These are phyloP conservation scores for Rosa lucieae DNA, from an alignment of 306 rosid genomes.

Conservation along the genomic window DNA sequence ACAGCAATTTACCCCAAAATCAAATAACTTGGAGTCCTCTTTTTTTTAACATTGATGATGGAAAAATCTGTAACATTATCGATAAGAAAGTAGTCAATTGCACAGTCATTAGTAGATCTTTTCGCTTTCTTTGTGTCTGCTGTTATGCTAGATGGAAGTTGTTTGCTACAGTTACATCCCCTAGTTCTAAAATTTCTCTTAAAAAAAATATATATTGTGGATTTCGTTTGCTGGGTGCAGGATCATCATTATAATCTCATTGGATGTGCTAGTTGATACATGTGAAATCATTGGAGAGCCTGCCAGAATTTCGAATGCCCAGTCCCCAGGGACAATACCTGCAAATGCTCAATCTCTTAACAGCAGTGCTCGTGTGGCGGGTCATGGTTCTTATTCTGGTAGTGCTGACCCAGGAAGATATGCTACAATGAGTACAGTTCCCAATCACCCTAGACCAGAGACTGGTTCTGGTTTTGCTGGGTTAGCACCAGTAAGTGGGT, in stretches of 20 bases:
- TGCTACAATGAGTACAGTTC: conserved; percentile 37
- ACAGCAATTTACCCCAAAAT: background rate
- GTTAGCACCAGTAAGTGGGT: conserved; percentile 36
- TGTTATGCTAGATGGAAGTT: background rate
- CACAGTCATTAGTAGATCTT: background rate
- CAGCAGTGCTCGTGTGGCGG: conserved; percentile 27
- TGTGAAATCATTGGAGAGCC: conserved; percentile 73
- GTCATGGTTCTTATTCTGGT: conserved; percentile 39
- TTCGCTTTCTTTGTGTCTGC: background rate
- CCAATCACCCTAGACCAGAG: conserved; percentile 28
- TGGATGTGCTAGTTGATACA: conserved; percentile 56
- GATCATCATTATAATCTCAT: conserved; percentile 64
- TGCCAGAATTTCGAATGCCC: conserved; percentile 23
- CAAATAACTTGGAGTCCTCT: background rate
- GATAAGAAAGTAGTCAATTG: background rate
- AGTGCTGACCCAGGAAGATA: conserved; percentile 43
- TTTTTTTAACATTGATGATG: background rate
- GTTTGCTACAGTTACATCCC: background rate
- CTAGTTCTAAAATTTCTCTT: background rate
- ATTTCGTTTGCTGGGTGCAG: conserved; percentile 39
- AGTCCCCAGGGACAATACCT: conserved; percentile 31
- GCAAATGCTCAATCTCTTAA: conserved; percentile 43
- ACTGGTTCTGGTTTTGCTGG: conserved; percentile 35
- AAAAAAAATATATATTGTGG: conserved; percentile 1
- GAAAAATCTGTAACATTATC: background rate